These are phyloP conservation scores for Vickermania ingenoplastis DNA, from an alignment of 208 protist genomes.

Conservation along the genomic window DNA sequence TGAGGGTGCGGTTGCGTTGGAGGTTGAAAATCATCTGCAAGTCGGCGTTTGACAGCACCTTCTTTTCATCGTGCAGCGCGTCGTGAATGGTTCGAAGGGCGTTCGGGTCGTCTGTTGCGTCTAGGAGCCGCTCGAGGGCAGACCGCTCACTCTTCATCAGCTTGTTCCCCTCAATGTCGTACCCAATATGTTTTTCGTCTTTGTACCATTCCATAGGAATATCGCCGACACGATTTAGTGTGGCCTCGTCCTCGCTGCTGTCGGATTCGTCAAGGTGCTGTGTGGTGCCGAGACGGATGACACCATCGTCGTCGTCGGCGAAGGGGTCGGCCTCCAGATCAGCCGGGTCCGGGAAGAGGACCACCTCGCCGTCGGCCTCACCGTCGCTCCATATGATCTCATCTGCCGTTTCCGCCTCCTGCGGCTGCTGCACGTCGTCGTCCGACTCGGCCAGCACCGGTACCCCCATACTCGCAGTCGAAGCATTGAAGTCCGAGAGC, in stretches of 20 bases:
- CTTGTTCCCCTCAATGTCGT: conserved; percentile 88
- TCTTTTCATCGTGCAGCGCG: conserved; percentile 83
- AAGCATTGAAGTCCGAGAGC: too few relatives aligned
- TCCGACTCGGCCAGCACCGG: conserved; percentile 26
- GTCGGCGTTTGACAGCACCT: conserved; percentile 82
- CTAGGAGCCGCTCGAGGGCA: conserved; percentile 85
- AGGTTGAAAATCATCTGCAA: conserved; percentile 91
- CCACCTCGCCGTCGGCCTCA: conserved; percentile 30
- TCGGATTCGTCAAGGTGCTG: conserved; percentile 79
- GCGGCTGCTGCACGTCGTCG: conserved; percentile 23
- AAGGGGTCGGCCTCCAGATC: conserved; percentile 18
- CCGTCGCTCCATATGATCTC: conserved; percentile 73
- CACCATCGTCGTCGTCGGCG: conserved; percentile 6
- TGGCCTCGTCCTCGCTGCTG: conserved; percentile 86
- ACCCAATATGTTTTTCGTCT: conserved; percentile 89
- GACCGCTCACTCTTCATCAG: conserved; percentile 82
- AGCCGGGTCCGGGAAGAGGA: conserved; percentile 79
- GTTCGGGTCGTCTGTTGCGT: conserved; percentile 87
- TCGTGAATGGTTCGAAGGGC: conserved; percentile 89
- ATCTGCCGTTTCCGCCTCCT: conserved; percentile 24
- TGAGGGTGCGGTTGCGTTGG: conserved; percentile 85
- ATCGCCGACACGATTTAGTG: conserved; percentile 89
- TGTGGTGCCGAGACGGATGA: conserved; percentile 61
- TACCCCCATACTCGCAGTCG: too few relatives aligned
- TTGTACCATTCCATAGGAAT: conserved; percentile 94